Conservation (phyloP, 352 stramenopile species). For the Phytophthora pini region DNA sequence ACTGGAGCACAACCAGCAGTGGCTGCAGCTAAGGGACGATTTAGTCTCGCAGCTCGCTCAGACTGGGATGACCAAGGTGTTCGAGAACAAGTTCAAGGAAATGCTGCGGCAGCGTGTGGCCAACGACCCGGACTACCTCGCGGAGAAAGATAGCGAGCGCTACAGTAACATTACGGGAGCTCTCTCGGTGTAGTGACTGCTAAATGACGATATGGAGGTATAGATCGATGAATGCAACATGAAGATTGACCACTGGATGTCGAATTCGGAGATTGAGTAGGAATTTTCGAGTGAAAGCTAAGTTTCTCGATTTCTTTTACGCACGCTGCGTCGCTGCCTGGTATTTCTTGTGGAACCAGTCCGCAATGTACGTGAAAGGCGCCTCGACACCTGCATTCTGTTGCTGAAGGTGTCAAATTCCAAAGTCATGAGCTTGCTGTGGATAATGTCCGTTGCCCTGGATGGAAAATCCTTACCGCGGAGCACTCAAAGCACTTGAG, state of each 20-base stretch:
- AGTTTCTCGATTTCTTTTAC: slow-evolving; percentile 19
- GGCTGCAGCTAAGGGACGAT: slow-evolving; percentile 58
- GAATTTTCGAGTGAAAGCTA: too few relatives aligned
- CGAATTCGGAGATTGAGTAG: too few relatives aligned
- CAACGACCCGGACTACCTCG: slow-evolving; percentile 62
- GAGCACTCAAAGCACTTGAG: slow-evolving; percentile 88
- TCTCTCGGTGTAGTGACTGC: slow-evolving; percentile 43
- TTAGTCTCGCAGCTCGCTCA: slow-evolving; percentile 59
- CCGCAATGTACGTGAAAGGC: slow-evolving; percentile 80
- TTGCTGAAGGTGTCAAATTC: slow-evolving; percentile 42
- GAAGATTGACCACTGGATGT: background rate
- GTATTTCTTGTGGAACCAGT: slow-evolving; percentile 90
- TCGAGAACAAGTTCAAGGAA: slow-evolving; percentile 67
- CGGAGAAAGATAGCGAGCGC: slow-evolving; percentile 47
- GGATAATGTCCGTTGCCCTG: background rate
- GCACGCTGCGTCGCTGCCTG: slow-evolving; percentile 65
- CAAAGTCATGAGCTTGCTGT: slow-evolving; percentile 7
- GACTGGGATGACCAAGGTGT: slow-evolving; percentile 56
- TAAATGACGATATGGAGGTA: background rate
- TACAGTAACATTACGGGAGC: slow-evolving; percentile 65
- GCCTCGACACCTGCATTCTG: slow-evolving; percentile 77
- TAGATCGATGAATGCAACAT: slow-evolving; percentile 10
- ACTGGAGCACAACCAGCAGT: slow-evolving; percentile 62
- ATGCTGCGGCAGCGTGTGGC: slow-evolving; percentile 58
- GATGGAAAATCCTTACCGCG: slow-evolving; percentile 41